These are phyloP conservation scores for Beverwykella pulmonaria DNA, from an alignment of 495 filamentous ascomycete species.

Conservation along the genomic window DNA sequence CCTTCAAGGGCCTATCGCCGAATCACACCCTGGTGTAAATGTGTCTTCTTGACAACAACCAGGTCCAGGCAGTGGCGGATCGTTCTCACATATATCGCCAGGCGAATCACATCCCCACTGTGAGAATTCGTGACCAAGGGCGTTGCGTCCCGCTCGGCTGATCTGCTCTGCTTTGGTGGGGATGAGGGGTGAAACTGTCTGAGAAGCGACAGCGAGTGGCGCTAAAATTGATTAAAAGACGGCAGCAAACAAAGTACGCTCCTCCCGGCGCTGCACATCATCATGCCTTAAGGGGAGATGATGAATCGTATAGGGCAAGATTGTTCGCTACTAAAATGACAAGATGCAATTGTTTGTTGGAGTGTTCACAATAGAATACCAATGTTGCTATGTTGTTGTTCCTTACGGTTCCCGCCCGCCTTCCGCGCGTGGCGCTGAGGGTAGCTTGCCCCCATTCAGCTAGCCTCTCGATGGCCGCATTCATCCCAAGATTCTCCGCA, in stretches of 20 bases:
- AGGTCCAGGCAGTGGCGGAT: neutral
- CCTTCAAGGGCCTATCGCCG: neutral
- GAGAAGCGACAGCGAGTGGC: slow-evolving; percentile 8
- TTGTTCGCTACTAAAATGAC: neutral
- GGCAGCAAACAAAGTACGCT: neutral
- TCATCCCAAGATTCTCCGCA: slow-evolving; percentile 10
- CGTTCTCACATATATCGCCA: neutral
- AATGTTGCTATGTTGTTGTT: neutral
- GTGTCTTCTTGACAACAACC: neutral
- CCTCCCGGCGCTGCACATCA: slow-evolving; percentile 6
- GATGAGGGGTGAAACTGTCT: slow-evolving; percentile 12
- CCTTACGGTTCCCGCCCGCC: neutral
- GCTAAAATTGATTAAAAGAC: slow-evolving; percentile 19
- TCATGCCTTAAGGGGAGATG: slow-evolving; percentile 8
- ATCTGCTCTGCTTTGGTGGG: slow-evolving; percentile 5
- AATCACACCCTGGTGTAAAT: neutral
- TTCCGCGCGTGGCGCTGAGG: neutral
- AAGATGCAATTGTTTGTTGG: slow-evolving; percentile 6
- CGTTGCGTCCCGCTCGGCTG: slow-evolving; percentile 10
- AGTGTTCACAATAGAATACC: no score
- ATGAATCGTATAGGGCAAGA: neutral
- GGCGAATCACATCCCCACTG: slow-evolving; percentile 3
- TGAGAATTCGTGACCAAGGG: neutral
- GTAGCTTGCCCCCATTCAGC: neutral
- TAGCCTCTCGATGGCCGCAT: neutral